These are phyloP conservation scores for Aspergillus udagawae DNA, from an alignment of 2,329 filamentous ascomycete species.

Conservation along the genomic window DNA sequence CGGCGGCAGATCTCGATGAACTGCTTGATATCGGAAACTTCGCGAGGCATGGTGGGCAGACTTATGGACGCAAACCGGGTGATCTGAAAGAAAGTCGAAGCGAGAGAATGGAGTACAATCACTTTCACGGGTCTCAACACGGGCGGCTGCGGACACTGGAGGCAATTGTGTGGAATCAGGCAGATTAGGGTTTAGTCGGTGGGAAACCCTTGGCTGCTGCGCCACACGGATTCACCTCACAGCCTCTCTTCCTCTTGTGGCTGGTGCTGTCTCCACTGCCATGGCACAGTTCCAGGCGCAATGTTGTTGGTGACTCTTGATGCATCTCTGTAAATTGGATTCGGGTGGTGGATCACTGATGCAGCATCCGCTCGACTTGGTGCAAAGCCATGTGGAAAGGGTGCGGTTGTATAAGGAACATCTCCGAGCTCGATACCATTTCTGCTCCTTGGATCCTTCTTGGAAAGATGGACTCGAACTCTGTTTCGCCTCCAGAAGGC, in stretches of 20 bases:
- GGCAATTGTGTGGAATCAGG: conserved; percentile 14
- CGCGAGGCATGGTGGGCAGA: conserved; percentile 86
- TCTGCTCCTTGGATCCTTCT: no score
- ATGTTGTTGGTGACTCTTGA: no score
- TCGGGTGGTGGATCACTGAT: no score
- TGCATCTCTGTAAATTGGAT: no score
- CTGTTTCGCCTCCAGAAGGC: no score
- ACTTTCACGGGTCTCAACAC: conserved; percentile 19
- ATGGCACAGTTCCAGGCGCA: no score
- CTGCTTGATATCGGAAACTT: conserved; percentile 98
- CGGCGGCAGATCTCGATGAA: conserved; percentile 99
- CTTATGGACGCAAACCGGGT: conserved; percentile 12
- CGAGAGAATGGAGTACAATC: conserved; percentile 11
- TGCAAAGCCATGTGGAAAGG: no score
- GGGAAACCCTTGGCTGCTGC: conserved; percentile 14
- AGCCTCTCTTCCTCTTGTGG: background rate
- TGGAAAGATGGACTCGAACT: no score
- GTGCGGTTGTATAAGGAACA: no score
- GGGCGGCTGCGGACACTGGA: conserved; percentile 2
- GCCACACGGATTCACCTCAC: background rate
- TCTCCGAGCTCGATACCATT: no score
- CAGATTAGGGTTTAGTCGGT: conserved; percentile 22
- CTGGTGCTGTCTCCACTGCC: background rate
- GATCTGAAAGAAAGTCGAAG: conserved; percentile 7
- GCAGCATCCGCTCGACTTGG: no score